Base-by-base conservation (phyloP, 495 filamentous ascomycete species). In the Trichoderma reesei region DNA sequence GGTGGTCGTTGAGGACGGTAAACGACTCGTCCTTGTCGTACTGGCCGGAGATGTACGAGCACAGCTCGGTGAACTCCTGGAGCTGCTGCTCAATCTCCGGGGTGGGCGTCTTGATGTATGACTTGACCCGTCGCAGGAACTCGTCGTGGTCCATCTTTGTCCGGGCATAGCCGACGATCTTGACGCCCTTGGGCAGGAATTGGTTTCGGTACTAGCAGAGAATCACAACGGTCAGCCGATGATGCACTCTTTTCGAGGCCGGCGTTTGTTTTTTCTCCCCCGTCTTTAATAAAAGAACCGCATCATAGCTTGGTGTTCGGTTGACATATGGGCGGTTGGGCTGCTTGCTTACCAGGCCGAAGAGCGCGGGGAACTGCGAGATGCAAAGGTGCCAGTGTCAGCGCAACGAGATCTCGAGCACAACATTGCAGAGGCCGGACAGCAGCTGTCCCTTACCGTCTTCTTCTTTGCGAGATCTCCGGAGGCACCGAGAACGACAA, bases 391-490 rank as follows among this genome's bases (percentile, higher is more conserved):
- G 63, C 34, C 65, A 8, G 67, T 41, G 67, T 80, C 66, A 78
- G 75, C 62, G 69, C 63, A 63, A 18, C 60, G 33, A 39, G 14
- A 61, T 68, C 62, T 16, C 69, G 62, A 38, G 41, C 36, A 59
- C 26, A 60, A 31, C 13, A 56, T 26, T 26, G 39, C 36, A 42
- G 62, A 60, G 38, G 16, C 51, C 16, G 31, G 20, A 10, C 26
- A 9, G 42, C 42, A 66, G 63, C 64, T 59, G 65, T 60, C 62
- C 39, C 90, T 70, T 77, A 96, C 92, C 20, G 94, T 98, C 85
- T 98, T 98, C 87, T 98, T 98, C 83, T 98, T 98, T 38, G 95
- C 94, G 54, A 99, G 82, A 82, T 99, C 94, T 64, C 94, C 94
- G 18, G 95, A 98, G 63, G 94, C 94, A 71, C 94, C 94, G 65